Percentiles rank a stretch among this genome's conserved stretches.
phyloP scores from a whole-genome alignment of 805 yeast species.

The Ogataea pignaliae region DNA sequence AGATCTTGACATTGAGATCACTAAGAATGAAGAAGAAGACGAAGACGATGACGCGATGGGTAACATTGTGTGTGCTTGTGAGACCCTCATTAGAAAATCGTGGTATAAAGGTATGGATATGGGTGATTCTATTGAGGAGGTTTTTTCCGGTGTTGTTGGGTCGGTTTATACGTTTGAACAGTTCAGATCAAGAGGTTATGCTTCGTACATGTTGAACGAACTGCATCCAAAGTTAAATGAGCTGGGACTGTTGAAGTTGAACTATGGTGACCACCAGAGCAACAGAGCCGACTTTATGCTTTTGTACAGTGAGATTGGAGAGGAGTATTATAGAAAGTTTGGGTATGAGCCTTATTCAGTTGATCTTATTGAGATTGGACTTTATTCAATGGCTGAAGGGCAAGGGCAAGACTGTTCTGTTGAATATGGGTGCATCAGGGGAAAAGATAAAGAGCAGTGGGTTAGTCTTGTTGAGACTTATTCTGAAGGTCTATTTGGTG shows the following conservation, averaged over 20 bases:
- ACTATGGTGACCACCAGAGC: constrained; percentile 7
- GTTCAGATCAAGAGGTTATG: constrained; percentile 54
- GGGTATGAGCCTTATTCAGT: constrained; percentile 42
- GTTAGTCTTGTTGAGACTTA: constrained; percentile 7
- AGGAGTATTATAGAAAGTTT: constrained; percentile 54
- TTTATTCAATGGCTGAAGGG: constrained; percentile 2
- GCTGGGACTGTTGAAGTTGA: constrained; percentile 19
- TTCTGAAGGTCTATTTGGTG: constrained; percentile 2
- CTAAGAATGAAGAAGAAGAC: no score
- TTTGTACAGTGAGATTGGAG: constrained; percentile 72
- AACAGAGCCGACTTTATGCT: constrained; percentile 28
- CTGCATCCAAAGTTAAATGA: constrained; percentile 25
- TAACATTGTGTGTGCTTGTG: constrained; percentile 27
- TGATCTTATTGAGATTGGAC: constrained; percentile 12
- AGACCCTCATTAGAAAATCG: constrained; percentile 24
- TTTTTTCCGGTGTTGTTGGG: constrained; percentile 40
- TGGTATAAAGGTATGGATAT: constrained; percentile 8
- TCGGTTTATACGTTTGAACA: constrained; percentile 51
- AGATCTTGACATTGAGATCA: constrained; percentile 8
- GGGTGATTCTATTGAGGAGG: background rate
- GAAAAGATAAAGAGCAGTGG: background rate
- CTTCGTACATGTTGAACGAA: constrained; percentile 39
- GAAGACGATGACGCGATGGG: constrained; percentile 5
- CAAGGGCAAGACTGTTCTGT: background rate
- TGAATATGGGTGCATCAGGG: background rate